Evolutionary conservation across 2,329 filamentous ascomycete genomes (phyloP), one percentile per base, ranked within the genome.

Genomic region (Waltergamsia citrina): DNA sequence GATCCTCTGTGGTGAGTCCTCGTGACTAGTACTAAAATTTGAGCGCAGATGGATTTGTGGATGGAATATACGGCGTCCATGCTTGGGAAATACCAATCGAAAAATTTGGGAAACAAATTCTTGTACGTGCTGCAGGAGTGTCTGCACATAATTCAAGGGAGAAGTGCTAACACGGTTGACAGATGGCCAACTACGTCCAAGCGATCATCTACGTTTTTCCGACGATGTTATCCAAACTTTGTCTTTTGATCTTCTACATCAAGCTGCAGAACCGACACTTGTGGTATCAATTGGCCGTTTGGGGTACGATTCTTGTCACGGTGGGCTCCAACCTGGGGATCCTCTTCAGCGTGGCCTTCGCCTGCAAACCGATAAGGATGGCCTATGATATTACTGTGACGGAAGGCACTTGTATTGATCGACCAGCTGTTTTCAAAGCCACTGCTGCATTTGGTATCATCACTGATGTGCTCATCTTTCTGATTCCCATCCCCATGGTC

Each of bases 221-320:
- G n/a, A 37, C 54, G 14, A 52, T 52, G 21, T 50, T 51, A 14
- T 51, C 55, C 10, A 64, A 63, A 30, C 17, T 61, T 3, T 51
- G 57, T 1, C 51, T 64, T 4, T 49, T 62, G 4, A 44, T 57
- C 5, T 58, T 63, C 28, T 62, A 62, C 33, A 44, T 54, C 10
- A 50, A 50, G 8, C 43, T 64, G 2, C 57, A 56, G 2, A n/a
- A n/a, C n/a, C 57, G 58, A 0, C 52, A 53, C 14, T 43, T 27
- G 16, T 49, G 50, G 43, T 60, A 59, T 33, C 53, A 52, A 7
- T 35, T 44, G 3, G 43, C 45, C 0, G 47, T 54, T 5, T 59
- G 51, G 42, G 33, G 40, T 3, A 47, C 47, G 1, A 50, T 54
- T 3, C 38, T 44, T 2, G 34, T 60, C 9, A 45, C 56, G 14